A percentile compares a stretch with the other conserved stretches of the same genome.
Conservation (phyloP, 495 filamentous ascomycete genomes). For the Neurospora discreta region DNA sequence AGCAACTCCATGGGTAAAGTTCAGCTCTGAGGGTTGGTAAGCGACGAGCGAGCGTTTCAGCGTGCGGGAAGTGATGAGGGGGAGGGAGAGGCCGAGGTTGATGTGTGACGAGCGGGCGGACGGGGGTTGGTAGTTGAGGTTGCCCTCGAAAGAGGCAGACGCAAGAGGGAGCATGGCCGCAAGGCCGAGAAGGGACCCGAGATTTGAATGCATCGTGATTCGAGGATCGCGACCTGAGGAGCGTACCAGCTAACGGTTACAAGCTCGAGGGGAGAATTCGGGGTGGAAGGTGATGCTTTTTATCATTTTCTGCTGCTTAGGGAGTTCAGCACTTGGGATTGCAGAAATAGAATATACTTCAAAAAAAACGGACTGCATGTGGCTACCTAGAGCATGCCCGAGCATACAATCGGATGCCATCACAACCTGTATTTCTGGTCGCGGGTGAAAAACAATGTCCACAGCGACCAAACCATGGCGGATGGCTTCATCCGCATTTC, state of each 20-base stretch:
- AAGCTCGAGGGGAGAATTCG: not conserved
- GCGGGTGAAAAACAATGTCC: not conserved
- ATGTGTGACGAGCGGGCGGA: slow-evolving; percentile 40
- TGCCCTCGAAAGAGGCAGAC: slow-evolving; percentile 23
- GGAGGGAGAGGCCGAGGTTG: slow-evolving; percentile 44
- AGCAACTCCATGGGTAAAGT: slow-evolving; percentile 35
- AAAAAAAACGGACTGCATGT: too few relatives aligned
- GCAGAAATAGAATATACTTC: too few relatives aligned
- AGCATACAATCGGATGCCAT: not conserved
- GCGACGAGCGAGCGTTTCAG: slow-evolving; percentile 45
- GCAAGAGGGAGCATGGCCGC: not conserved
- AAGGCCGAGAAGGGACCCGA: not conserved
- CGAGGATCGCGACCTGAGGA: not conserved
- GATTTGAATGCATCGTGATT: not conserved
- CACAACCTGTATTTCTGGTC: not conserved
- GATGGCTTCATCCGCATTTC: not conserved
- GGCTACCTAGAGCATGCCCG: too few relatives aligned
- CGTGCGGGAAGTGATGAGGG: slow-evolving; percentile 26
- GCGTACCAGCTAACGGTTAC: not conserved
- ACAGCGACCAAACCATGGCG: not conserved
- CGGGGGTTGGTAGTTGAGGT: slow-evolving; percentile 51
- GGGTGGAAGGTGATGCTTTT: not conserved
- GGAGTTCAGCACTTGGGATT: not conserved
- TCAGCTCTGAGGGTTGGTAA: slow-evolving; percentile 29
- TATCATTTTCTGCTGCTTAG: not conserved